Evolutionary conservation across 306 rosid species (phyloP).

Genomic region (Acacia confusa): DNA sequence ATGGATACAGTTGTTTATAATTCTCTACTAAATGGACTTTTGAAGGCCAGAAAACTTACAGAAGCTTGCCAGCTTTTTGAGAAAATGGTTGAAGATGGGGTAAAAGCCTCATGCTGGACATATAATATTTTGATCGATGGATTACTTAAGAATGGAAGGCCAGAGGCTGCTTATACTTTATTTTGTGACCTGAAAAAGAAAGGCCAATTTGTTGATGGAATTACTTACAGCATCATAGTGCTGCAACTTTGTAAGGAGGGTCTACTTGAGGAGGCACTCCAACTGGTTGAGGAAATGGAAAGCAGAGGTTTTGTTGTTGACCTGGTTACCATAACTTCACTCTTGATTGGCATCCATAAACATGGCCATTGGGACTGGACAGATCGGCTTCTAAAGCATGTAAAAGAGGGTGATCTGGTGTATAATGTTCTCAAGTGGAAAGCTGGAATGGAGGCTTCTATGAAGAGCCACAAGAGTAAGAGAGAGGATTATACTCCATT

Average conservation of each 20-base stretch:
- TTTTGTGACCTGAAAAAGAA: constrained; percentile 87
- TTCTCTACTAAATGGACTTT: constrained; percentile 67
- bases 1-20: constrained; percentile 65
- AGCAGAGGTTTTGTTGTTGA: constrained; percentile 75
- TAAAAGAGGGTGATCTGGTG: constrained; percentile 70
- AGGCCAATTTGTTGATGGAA: constrained; percentile 79
- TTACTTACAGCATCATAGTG: constrained; percentile 78
- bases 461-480: constrained; percentile 57
- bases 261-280: constrained; percentile 65
- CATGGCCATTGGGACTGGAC: constrained; percentile 80
- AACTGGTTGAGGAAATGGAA: constrained; percentile 93
- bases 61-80: constrained; percentile 83
- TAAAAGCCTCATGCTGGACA: constrained; percentile 68
- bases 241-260: constrained; percentile 80
- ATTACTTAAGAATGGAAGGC: constrained; percentile 75
- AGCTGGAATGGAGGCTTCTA: constrained; percentile 68
- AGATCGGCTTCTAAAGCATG: constrained; percentile 80
- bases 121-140: constrained; percentile 83
- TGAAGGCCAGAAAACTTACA: constrained; percentile 65
- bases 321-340: constrained; percentile 71
- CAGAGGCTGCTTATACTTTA: constrained; percentile 73
- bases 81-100: constrained; percentile 80
- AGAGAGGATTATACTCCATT: constrained; percentile 62
- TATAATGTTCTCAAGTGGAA: constrained; percentile 78
- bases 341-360: constrained; percentile 65